phyloP scores from a whole-genome alignment of 2,329 filamentous ascomycete species.

The Tolypocladium tundrense region DNA sequence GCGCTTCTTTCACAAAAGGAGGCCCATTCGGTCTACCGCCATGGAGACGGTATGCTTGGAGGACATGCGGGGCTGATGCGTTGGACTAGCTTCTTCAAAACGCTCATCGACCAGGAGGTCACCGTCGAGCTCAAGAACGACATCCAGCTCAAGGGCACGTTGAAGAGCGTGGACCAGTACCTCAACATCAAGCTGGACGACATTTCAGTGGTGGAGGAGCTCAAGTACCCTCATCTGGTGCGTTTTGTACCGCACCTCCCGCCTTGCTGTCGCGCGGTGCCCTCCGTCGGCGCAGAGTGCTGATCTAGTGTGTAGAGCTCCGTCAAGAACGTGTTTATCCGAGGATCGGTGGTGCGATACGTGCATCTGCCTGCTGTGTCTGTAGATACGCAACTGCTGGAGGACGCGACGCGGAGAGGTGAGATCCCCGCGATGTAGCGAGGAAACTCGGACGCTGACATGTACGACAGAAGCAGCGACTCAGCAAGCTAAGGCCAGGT shows the following conservation, averaged over 20 bases:
- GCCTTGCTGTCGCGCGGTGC: not conserved
- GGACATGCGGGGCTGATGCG: not conserved
- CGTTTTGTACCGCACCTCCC: slow-evolving; percentile 10
- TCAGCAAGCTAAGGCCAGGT: slow-evolving; percentile 47
- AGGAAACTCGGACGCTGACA: not conserved
- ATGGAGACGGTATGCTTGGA: not conserved
- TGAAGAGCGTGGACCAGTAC: slow-evolving; percentile 98
- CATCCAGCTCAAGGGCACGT: slow-evolving; percentile 86
- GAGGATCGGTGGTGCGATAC: slow-evolving; percentile 86
- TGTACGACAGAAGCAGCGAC: slow-evolving; percentile 40
- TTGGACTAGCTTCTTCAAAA: slow-evolving; percentile 81
- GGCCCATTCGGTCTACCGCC: not conserved
- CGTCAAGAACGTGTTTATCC: slow-evolving; percentile 93
- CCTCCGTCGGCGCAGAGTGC: not conserved
- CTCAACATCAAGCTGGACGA: slow-evolving; percentile 99
- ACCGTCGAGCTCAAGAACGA: slow-evolving; percentile 99
- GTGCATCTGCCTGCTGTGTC: slow-evolving; percentile 75
- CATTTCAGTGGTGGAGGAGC: slow-evolving; percentile 82
- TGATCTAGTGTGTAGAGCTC: slow-evolving; percentile 38
- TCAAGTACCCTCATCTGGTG: slow-evolving; percentile 90
- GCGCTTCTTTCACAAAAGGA: not conserved
- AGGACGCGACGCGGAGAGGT: slow-evolving; percentile 88
- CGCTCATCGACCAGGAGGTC: slow-evolving; percentile 91
- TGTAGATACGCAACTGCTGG: slow-evolving; percentile 76
- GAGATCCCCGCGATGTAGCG: slow-evolving; percentile 12